Evolutionary conservation across 805 yeast species (phyloP).

Genomic region (Starmerella bombicola): DNA sequence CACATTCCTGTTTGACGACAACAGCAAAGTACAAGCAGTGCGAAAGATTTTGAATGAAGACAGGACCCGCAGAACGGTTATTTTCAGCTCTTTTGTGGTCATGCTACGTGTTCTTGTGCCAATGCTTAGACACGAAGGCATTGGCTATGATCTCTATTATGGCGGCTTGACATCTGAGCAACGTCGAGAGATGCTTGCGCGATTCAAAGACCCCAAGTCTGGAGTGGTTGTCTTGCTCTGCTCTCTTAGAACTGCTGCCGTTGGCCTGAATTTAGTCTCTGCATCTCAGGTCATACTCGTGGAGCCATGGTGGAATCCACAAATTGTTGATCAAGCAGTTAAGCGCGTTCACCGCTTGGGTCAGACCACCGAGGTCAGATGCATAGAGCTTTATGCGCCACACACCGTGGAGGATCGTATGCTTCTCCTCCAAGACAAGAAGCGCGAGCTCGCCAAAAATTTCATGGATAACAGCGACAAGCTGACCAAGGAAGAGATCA

Average conservation of each 20-base stretch:
- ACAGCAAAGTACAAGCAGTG: conserved; percentile 29
- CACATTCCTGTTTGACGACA: background rate
- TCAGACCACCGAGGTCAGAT: conserved; percentile 35
- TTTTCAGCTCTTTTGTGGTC: conserved; percentile 36
- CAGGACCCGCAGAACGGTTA: conserved; percentile 33
- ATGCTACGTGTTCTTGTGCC: conserved; percentile 29
- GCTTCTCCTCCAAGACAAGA: conserved; percentile 29
- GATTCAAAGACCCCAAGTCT: conserved; percentile 24
- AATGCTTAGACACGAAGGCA: conserved; percentile 26
- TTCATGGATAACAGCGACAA: conserved; percentile 22
- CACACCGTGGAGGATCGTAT: conserved; percentile 35
- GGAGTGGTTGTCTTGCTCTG: conserved; percentile 31
- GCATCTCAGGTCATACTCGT: conserved; percentile 35
- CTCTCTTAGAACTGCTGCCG: conserved; percentile 36
- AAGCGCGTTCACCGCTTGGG: conserved; percentile 42
- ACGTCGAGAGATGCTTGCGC: conserved; percentile 27
- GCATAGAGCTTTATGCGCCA: conserved; percentile 33
- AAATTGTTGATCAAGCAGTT: conserved; percentile 40
- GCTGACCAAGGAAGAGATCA: conserved; percentile 42
- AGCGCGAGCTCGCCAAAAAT: conserved; percentile 28
- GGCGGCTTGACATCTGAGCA: conserved; percentile 28
- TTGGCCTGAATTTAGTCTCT: conserved; percentile 35
- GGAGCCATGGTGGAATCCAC: conserved; percentile 45
- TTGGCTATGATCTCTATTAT: conserved; percentile 29
- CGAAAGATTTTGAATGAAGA: conserved; percentile 29